Base-by-base conservation (phyloP, 1,139 yeast genomes). In the Taiozyma sp. region DNA sequence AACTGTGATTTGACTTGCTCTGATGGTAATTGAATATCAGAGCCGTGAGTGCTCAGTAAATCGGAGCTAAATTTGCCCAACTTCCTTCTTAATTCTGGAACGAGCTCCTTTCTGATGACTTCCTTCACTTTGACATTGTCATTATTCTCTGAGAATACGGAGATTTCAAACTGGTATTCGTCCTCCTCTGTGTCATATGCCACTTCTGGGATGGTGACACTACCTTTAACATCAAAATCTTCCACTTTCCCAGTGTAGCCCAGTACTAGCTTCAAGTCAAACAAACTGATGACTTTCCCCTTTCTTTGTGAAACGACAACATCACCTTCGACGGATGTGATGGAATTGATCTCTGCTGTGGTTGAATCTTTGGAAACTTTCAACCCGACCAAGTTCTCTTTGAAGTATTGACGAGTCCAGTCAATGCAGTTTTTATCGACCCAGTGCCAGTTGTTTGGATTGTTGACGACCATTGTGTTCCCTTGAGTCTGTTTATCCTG, bases 241-340 rank as follows among this genome's bases (percentile, higher is more conserved):
- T 67, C 65, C 39, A 71, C 70, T 39, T 63, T 61, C 10, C 96
- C 93, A 8, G 68, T 69, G 62, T 83, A 81, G n/a, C 74, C 75
- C 54, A 92, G 67, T 1, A 79, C 83, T 51, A 92, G 60, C 56
- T 83, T 79, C 66, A 95, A 73, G 65, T 93, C 99, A 68, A 89
- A 93, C 54, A 93, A 73, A 4, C 96, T 88, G 62, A 93, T 92
- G 43, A 93, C 96, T 67, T 93, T 92, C 22, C 99, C 99, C 70
- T 95, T 93, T 62, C 99, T 83, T 72, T 93, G 99, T 56, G 90
- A 87, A 36, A 93, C 98, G 65, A 91, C 98, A 55, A 91, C 96
- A 62, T 93, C 99, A 48, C 99, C 99, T 60, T 88, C 96, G 36
- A 92, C 79, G 8, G 87, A 78, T 22, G 89, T 81, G 14, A 91